Evolutionary conservation across 2,329 filamentous ascomycete genomes (phyloP), one percentile per base, ranked within the genome.

Genomic region (Bimuria novae-zelandiae): DNA sequence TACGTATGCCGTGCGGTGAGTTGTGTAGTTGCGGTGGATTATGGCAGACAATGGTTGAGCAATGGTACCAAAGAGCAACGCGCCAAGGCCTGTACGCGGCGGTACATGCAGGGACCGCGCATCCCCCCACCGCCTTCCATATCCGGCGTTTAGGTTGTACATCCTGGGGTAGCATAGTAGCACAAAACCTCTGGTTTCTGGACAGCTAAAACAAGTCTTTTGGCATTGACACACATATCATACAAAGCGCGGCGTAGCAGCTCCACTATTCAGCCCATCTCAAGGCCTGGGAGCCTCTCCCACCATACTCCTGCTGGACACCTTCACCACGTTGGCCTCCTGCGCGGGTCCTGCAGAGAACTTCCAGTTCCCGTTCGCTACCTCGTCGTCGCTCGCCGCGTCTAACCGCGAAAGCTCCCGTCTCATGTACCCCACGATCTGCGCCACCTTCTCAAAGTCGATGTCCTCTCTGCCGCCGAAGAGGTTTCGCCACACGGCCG

Each of bases 401-500:
- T 84, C 82, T 57, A 89, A 67, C 51, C 78, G 77, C 51, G 76
- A 75, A 35, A 88, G 58, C 45, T 84, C 79, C 59, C 80, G 78
- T 54, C 86, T 78, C 75, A 89, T 80, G 69, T 86, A 89, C 29
- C 78, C 81, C 21, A 87, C 84, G 48, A 90, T 82, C 54, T 78
- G 73, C 4, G 84, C 86, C 51, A 90, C 68, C 62, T 82, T 80
- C 43, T 76, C 76, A 64, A 85, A 79, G 72, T 89, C 83, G 16
- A 87, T 79, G 50, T 87, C 80, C 53, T 84, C 79, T 40, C 77
- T 79, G 19, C 84, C 90, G 77, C 93, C 92, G 80, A 91, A 96
- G 51, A 99, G 71, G 75, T 97, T 97, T 67, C 94, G 83, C 94
- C 94, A 99, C 42, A 99, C 80, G 7, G 94, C 94, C 36, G 89